Conservation (phyloP, 2,329 filamentous ascomycete species). For the Periconia macrospinosa region DNA sequence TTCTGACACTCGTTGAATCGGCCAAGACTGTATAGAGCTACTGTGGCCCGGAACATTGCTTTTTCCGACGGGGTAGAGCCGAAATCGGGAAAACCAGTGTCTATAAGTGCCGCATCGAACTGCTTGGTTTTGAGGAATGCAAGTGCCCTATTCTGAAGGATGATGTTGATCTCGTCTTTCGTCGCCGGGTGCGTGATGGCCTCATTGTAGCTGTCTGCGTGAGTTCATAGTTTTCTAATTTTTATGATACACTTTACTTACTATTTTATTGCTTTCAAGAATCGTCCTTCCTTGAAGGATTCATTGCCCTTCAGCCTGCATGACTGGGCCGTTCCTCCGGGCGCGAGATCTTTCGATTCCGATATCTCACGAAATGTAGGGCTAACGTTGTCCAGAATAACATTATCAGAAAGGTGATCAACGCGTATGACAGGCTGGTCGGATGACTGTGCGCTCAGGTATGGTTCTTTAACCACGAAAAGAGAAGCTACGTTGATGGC, state of each 20-base stretch:
- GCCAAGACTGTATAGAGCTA: slow-evolving; percentile 48
- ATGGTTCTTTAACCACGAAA: slow-evolving; percentile 59
- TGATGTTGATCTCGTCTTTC: slow-evolving; percentile 30
- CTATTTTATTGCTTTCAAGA: slow-evolving; percentile 11
- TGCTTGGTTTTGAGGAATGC: slow-evolving; percentile 36
- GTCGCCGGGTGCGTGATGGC: slow-evolving; percentile 14
- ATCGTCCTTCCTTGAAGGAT: not conserved
- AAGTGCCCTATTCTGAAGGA: slow-evolving; percentile 43
- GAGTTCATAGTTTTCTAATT: no score
- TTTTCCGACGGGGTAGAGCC: slow-evolving; percentile 39
- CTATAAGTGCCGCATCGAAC: slow-evolving; percentile 41
- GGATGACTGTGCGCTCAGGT: slow-evolving; percentile 47
- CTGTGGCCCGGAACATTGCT: slow-evolving; percentile 46
- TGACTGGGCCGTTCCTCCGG: no score
- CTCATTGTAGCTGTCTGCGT: no score
- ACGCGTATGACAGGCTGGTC: slow-evolving; percentile 52
- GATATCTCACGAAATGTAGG: slow-evolving; percentile 15
- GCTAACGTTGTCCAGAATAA: slow-evolving; percentile 42
- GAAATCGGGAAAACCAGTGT: slow-evolving; percentile 22
- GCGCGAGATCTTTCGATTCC: not conserved
- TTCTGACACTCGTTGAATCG: slow-evolving; percentile 41
- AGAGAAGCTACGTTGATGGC: slow-evolving; percentile 22
- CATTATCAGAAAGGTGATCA: slow-evolving; percentile 57
- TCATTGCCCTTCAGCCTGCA: no score
- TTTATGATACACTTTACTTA: slow-evolving; percentile 1